Evolutionary conservation across 352 stramenopile species (phyloP).

Genomic region (Phytophthora crassamura): DNA sequence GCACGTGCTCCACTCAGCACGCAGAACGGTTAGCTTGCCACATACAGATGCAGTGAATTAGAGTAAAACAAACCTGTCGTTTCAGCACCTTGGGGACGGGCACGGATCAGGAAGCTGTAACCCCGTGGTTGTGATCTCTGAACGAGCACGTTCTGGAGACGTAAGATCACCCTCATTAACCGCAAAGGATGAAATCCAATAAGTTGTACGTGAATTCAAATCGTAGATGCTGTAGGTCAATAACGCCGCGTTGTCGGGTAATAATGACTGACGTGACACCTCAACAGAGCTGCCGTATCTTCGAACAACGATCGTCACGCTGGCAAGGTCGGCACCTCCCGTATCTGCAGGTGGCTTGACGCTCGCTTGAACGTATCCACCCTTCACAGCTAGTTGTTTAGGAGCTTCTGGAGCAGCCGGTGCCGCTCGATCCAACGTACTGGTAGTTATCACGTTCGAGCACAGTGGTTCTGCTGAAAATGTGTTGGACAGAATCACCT

Average conservation of each 20-base stretch:
- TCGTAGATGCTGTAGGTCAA: constrained; percentile 37
- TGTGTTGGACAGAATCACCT: constrained; percentile 10
- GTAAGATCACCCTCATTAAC: constrained; percentile 28
- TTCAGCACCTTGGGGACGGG: constrained; percentile 48
- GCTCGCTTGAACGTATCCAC: constrained; percentile 28
- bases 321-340: constrained; percentile 38
- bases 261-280: constrained; percentile 13
- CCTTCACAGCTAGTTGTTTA: constrained; percentile 10
- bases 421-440: constrained; percentile 30
- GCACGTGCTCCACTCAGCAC: constrained; percentile 34
- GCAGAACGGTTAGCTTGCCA: background rate
- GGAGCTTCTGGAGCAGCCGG: constrained; percentile 22
- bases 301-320: constrained; percentile 35
- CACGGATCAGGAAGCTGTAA: constrained; percentile 47
- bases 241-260: constrained; percentile 13
- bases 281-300: constrained; percentile 12
- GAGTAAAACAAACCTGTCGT: constrained; percentile 43
- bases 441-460: constrained; percentile 37
- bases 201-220: constrained; percentile 44
- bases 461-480: constrained; percentile 21
- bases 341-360: constrained; percentile 40
- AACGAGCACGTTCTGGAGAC: constrained; percentile 21
- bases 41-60: background rate
- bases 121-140: constrained; percentile 28
- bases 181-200: constrained; percentile 42